A percentile compares a stretch with the other conserved stretches of the same genome.
Conservation (phyloP, 495 filamentous ascomycete species). For the Jackrogersella minutella region DNA sequence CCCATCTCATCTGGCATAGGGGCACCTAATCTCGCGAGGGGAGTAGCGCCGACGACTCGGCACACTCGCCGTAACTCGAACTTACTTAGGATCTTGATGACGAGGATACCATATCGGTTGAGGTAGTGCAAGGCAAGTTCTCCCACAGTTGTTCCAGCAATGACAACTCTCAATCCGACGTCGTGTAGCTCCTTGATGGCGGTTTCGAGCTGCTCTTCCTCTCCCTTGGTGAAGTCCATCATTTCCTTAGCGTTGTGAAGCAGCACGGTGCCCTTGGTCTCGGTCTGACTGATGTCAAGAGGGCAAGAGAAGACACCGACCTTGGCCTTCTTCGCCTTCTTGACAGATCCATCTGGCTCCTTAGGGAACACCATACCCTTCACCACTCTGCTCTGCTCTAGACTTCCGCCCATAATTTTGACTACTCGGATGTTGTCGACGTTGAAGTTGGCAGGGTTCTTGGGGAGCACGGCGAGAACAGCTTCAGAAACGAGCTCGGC, state of each 20-base stretch:
- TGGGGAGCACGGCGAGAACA: constrained; percentile 91
- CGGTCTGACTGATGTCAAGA: constrained; percentile 94
- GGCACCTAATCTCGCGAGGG: constrained; percentile 91
- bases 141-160: constrained; percentile 90
- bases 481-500: constrained; percentile 90
- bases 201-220: constrained; percentile 89
- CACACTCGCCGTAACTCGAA: constrained; percentile 94
- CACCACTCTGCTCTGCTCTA: constrained; percentile 92
- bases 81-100: constrained; percentile 98
- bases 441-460: constrained; percentile 98
- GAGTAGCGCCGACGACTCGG: constrained; percentile 95
- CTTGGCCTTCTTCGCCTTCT: constrained; percentile 91
- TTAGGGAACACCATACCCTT: constrained; percentile 98
- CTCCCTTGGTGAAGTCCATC: constrained; percentile 96
- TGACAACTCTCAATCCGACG: constrained; percentile 87
- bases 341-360: constrained; percentile 87
- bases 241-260: constrained; percentile 98
- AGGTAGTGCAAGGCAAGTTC: constrained; percentile 98
- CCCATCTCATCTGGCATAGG: constrained; percentile 99
- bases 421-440: constrained; percentile 99
- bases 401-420: constrained; percentile 98
- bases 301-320: constrained; percentile 97
- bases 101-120: constrained; percentile 93
- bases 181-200: constrained; percentile 95
- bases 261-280: constrained; percentile 99